Base-by-base conservation (phyloP, 2,329 filamentous ascomycete genomes). In the Cladosporium sp. region DNA sequence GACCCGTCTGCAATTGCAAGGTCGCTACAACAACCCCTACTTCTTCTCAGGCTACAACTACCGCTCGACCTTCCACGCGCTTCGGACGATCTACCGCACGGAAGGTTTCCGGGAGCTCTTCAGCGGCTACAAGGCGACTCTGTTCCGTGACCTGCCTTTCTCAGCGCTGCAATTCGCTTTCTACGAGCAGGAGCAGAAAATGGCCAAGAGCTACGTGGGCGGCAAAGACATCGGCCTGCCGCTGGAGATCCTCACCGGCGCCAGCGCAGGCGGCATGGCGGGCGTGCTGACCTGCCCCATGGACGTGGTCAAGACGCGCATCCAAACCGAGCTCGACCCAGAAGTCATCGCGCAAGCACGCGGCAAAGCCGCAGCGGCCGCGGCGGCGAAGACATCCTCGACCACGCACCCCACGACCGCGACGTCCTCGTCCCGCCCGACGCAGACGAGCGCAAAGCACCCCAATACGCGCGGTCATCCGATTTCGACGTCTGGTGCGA, bases 1-100 rank as follows among this genome's bases (percentile, higher is more conserved):
- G 70, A 99, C 93, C n/a, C 84, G 93, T 19, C 76, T 97, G 43
- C 93, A 99, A 67, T 80, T 99, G 5, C 93, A 99, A 69, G 95
- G 93, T 44, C 88, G 89, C 54, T 87, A 90, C 73, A 95, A 97
- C 70, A 99, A 99, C 64, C 91, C 93, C 1, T 87, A 85, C 70
- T 97, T 97, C 74, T 77, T 84, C 42, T 96, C 89, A 0, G 93
- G 93, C 51, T 99, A 99, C 73, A 99, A 99, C 68, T 99, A 99
- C 68, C 86, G 85, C 61, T 85, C 84, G 37, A 96, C 89, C 2
- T 69, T 84, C 47, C 87, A 99, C 69, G 95, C 93, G 2, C 83
- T 85, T 12, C 83, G 85, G 59, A 96, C 89, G 1, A 97, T 99
- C 53, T 79, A 90, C 13, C 83, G 84, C 34, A 78, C 80, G 37